Evolutionary conservation across 2,329 filamentous ascomycete genomes (phyloP), one percentile per base, ranked within the genome.

Genomic region (Lasiodiplodia theobromae): DNA sequence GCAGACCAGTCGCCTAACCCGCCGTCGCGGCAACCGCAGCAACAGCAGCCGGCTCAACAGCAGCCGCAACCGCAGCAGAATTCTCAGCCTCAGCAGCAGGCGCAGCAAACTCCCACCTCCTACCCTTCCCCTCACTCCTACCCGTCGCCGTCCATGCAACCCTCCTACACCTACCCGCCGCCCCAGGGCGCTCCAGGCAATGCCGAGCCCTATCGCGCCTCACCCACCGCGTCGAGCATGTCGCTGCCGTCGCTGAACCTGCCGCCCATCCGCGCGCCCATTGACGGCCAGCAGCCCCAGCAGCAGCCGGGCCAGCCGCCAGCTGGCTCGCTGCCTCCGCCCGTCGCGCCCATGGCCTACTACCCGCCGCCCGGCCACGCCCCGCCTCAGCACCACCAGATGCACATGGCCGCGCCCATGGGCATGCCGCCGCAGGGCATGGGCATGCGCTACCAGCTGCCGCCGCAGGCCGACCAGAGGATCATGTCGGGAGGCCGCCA

Each of bases 401-500:
- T 68, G 67, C 57, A 51, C 58, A 68, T 68, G 58, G 23, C 37
- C 38, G 78, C 75, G 77, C 83, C 83, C 54, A 82, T 79, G 67
- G 79, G 79, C 60, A 82, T 82, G 73, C 83, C 82, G 70, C 82
- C 83, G 57, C 81, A 80, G 70, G 75, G 78, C 56, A 77, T 81
- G 69, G 76, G 79, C 25, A 84, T 87, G 81, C 84, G 86, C 75
- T 88, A 87, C 76, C 83, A 86, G 69, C 78, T 89, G 52, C 85
- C 87, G 71, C 81, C 87, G 77, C 78, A 83, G 79, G 72, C 73
- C 58, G 81, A 84, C 80, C 72, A 84, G 76, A 83, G 86, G 72
- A 84, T 88, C 71, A 84, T 90, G 78, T 87, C 86, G 25, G 86
- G 88, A 69, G 87, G 86, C 58, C 84, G 89, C 74, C 88, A 91